Conservation (phyloP, 805 yeast species). For the Candida dajiaensis region DNA sequence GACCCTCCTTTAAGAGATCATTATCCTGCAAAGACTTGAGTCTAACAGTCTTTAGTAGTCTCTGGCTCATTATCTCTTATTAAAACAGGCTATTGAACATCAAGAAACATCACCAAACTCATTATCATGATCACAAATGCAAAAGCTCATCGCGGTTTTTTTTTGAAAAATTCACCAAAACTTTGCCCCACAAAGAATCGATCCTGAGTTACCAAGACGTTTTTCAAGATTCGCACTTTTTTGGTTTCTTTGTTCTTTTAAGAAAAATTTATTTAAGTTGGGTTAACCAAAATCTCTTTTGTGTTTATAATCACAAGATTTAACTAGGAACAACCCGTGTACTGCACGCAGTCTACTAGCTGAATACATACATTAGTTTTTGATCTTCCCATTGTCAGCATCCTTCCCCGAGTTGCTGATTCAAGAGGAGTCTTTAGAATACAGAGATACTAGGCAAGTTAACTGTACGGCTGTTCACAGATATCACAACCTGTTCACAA, state of each 20-base stretch:
- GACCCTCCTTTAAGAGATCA: neutral
- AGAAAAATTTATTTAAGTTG: neutral
- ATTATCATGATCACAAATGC: neutral
- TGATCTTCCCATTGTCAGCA: neutral
- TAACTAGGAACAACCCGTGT: neutral
- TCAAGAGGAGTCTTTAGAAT: neutral
- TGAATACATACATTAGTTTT: neutral
- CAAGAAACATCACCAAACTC: neutral
- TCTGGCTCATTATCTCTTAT: conserved; percentile 7
- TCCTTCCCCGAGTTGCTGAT: neutral
- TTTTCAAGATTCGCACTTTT: neutral
- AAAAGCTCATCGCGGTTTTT: neutral
- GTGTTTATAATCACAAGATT: neutral
- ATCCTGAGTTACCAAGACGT: neutral
- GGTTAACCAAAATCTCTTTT: no score
- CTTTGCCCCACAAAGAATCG: neutral
- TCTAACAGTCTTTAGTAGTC: conserved; percentile 7
- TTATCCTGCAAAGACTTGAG: neutral
- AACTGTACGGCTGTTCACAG: neutral
- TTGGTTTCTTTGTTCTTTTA: neutral
- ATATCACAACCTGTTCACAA: neutral
- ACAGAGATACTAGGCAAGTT: neutral
- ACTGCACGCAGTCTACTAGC: neutral
- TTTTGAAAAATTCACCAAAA: neutral
- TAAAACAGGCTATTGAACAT: neutral